Conservation (phyloP, 305 asterid genomes). For the Nicotiana rustica region DNA sequence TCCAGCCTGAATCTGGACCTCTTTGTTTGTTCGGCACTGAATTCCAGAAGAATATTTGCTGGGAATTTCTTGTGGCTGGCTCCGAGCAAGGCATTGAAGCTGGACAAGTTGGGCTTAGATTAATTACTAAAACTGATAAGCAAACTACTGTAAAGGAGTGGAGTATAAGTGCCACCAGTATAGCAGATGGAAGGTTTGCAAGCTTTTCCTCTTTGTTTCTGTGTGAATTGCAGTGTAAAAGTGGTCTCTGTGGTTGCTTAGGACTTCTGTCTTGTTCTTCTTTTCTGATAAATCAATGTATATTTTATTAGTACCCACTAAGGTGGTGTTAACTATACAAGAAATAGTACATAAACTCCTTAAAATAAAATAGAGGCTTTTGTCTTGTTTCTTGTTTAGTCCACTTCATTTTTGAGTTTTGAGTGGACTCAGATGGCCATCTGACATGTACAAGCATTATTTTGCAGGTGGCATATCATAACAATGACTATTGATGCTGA, state of each 20-base stretch:
- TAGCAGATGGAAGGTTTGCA: conserved; percentile 97
- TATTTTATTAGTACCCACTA: conserved; percentile 4
- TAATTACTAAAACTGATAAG: conserved; percentile 93
- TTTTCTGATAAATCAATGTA: conserved; percentile 8
- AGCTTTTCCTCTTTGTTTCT: conserved; percentile 20
- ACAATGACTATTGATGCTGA: conserved; percentile 96
- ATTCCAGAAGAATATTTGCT: conserved; percentile 81
- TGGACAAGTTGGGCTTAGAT: conserved; percentile 95
- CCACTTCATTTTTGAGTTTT: background rate
- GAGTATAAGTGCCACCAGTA: conserved; percentile 90
- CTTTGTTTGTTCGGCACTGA: conserved; percentile 97
- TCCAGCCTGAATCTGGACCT: conserved; percentile 99
- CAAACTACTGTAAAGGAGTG: conserved; percentile 94
- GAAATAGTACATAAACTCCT: background rate
- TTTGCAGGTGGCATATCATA: conserved; percentile 95
- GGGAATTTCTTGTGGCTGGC: conserved; percentile 99
- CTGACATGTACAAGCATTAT: conserved; percentile 34
- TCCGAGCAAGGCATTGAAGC: conserved; percentile 99
- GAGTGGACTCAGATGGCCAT: conserved; percentile 10
- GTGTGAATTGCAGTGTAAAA: conserved; percentile 18
- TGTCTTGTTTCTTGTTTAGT: background rate
- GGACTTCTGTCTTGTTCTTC: conserved; percentile 30
- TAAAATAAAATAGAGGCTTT: background rate
- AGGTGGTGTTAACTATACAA: conserved; percentile 15
- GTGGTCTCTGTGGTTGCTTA: conserved; percentile 18